Percentiles rank a stretch among this genome's conserved stretches.
Conservation (phyloP, 768 basidiomycete species). For the Amanita phalloides region DNA sequence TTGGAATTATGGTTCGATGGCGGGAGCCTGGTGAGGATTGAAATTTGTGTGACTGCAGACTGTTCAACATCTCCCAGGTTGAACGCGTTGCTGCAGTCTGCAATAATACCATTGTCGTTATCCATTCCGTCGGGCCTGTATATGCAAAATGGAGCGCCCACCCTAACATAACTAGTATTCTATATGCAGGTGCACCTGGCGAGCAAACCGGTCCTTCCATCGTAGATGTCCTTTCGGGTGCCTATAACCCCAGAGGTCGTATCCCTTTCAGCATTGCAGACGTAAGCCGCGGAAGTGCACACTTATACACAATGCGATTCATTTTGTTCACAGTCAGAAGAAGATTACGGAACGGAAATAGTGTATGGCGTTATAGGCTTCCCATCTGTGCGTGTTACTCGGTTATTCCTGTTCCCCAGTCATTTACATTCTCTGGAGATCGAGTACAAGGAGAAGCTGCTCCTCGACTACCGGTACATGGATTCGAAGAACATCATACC, state of each 20-base stretch:
- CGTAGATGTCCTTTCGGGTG: constrained; percentile 69
- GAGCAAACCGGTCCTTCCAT: constrained; percentile 74
- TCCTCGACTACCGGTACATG: constrained; percentile 62
- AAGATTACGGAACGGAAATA: constrained; percentile 32
- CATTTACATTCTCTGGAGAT: constrained; percentile 25
- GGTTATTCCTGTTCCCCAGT: constrained; percentile 8
- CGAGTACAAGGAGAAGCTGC: constrained; percentile 53
- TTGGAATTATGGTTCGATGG: constrained; percentile 49
- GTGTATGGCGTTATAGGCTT: constrained; percentile 31
- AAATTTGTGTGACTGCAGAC: constrained; percentile 6
- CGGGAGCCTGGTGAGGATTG: constrained; percentile 27
- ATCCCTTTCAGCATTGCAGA: constrained; percentile 72
- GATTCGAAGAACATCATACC: constrained; percentile 40
- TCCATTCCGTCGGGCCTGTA: constrained; percentile 71
- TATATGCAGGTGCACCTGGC: constrained; percentile 47
- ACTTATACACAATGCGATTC: background rate
- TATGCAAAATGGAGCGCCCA: constrained; percentile 66
- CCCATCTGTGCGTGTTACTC: constrained; percentile 18
- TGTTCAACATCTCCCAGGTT: constrained; percentile 24
- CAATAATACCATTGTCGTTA: constrained; percentile 71
- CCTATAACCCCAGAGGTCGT: constrained; percentile 64
- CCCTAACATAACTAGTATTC: constrained; percentile 60
- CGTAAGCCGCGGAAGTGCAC: constrained; percentile 14
- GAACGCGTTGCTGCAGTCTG: constrained; percentile 53
- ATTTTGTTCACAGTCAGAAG: constrained; percentile 18